Evolutionary conservation across 805 yeast species (phyloP), one percentile per base, ranked within the genome.

Genomic region (Kluyveromyces siamensis): DNA sequence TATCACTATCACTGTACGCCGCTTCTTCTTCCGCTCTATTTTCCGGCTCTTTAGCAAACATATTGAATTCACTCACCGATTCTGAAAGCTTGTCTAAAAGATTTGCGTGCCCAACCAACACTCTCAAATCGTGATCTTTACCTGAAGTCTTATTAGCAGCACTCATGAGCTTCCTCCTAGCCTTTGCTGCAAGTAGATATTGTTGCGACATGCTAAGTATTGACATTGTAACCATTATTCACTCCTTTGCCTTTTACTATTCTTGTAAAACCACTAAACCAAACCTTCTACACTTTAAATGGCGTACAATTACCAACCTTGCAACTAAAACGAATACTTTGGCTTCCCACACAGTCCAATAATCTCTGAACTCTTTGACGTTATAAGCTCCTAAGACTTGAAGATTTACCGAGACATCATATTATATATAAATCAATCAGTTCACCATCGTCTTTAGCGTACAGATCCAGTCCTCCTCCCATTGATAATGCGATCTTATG

Each of bases 101-200:
- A 50, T 64, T 63, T 1, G 69, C 68, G 48, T 65, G 69, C 2
- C 65, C 68, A 0, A 65, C 65, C 14, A 65, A 45, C 7, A 58
- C 54, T 25, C 69, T 49, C 19, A 64, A 48, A 25, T 65, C 55
- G 36, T 52, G 52, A 27, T 62, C 63, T 41, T 50, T 53, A 43
- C 53, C 58, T 35, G 48, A 44, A 30, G 44, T 52, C 6, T 49
- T 36, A 21, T 47, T 48, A 2, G 60, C 62, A 44, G 60, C 56
- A 6, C 30, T 40, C 30, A 54, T 37, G 11, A 62, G 54, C 44
- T 62, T 62, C 3, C 51, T 41, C 14, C 60, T 54, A 2, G 60
- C 65, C 38, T 50, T 49, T 27, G 55, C 46, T 21, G 62, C 62
- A 40, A 59, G 48, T 27, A 50, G 11, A 33, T 40, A 48, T 33